A percentile compares a stretch with the other conserved stretches of the same genome.
phyloP scores from a whole-genome alignment of 2,329 filamentous ascomycete genomes.

The Ploettnerulaceae sp. region DNA sequence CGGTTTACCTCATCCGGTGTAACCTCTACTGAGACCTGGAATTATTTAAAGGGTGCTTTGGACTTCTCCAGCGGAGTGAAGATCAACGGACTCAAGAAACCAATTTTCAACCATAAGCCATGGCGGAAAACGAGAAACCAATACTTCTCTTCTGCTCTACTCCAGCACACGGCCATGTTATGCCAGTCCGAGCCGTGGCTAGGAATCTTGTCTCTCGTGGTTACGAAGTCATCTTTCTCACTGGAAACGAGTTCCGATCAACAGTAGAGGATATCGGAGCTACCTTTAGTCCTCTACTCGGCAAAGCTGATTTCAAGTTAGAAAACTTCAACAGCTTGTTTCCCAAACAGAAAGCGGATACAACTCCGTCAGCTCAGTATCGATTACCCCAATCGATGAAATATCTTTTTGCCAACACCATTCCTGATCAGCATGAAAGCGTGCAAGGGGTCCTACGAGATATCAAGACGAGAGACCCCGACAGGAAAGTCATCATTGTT shows the following conservation, averaged over 20 bases:
- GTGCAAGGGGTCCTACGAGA: conserved; percentile 31
- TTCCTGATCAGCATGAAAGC: conserved; percentile 32
- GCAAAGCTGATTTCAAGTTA: conserved; percentile 20
- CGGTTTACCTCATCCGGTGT: too few species aligned
- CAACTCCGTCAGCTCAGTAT: background rate
- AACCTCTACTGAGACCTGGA: too few species aligned
- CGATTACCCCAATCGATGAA: conserved; percentile 12
- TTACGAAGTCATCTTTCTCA: conserved; percentile 41
- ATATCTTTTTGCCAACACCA: conserved; percentile 35
- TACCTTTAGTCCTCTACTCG: conserved; percentile 33
- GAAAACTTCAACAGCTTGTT: conserved; percentile 2
- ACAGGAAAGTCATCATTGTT: conserved; percentile 39
- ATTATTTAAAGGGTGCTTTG: too few species aligned
- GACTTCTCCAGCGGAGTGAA: too few species aligned
- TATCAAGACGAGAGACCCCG: conserved; percentile 24
- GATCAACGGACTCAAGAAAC: too few species aligned
- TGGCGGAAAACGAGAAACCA: conserved; percentile 1
- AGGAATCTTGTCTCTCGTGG: conserved; percentile 33
- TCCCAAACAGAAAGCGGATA: conserved; percentile 14
- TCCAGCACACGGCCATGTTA: conserved; percentile 16
- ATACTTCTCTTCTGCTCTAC: conserved; percentile 8
- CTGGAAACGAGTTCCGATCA: conserved; percentile 35
- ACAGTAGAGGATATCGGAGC: conserved; percentile 37
- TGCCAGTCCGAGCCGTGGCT: conserved; percentile 17
- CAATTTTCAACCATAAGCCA: too few species aligned